Evolutionary conservation across 2,329 filamentous ascomycete genomes (phyloP), one percentile per base, ranked within the genome.

Genomic region (Balansia obtecta): DNA sequence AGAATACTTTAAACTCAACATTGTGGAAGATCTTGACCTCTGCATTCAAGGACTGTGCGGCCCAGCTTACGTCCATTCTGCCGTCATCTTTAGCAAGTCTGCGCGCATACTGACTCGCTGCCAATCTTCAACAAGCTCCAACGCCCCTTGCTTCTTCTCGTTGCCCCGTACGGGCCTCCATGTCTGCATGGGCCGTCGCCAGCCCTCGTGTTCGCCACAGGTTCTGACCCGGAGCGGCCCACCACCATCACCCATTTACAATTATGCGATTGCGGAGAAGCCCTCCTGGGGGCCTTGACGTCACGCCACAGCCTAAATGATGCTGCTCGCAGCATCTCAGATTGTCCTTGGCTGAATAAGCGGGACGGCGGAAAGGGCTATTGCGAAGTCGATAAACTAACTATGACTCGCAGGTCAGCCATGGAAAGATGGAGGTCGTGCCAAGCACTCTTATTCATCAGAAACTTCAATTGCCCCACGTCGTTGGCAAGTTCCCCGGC

Each of bases 401-500:
- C 38, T 34, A 46, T 50, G 49, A 42, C 49, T 39, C 39, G 38
- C 37, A 46, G 4, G 39, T 20, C 43, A 32, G 22, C n/a, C 22
- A 32, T 15, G n/a, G 15, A 6, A 38, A 37, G 30, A 50, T 43
- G 27, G 32, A 18, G 18, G 13, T 30, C 22, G n/a, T 22, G 49
- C 49, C 45, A 51, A 51, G 49, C 18, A 48, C 11, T 20, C 20
- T 47, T 39, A n/a, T 39, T 10, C 44, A 20, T 5, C 12, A 42
- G 10, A 45, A 18, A 39, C 32, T 45, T 51, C 38, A 22, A 22
- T 20, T 16, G 49, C 40, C 49, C 45, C 49, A 48, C 45, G 49
- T 27, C n/a, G 30, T 33, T 20, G 3, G 1, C 32, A 46, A 33
- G 32, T 38, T n/a, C 42, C 8, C 33, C 10, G 16, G 48, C 49